Conservation (phyloP, 2,329 filamentous ascomycete genomes). For the Coniosporium uncinatum region DNA sequence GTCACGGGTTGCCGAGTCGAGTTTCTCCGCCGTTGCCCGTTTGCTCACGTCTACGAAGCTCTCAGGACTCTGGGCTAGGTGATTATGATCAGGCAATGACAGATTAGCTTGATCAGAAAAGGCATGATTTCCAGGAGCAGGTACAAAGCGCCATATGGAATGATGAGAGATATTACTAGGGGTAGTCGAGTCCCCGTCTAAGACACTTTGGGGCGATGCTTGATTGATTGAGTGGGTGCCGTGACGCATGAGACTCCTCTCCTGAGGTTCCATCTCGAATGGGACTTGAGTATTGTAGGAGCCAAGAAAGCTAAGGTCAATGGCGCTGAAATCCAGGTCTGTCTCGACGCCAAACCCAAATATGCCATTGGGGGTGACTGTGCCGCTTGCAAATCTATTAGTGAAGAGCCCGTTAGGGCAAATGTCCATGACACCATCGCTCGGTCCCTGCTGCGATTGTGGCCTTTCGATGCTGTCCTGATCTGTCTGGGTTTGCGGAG, state of each 20-base stretch:
- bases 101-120: constrained; percentile 26
- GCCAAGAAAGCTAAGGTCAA: constrained; percentile 37
- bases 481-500: neutral
- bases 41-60: constrained; percentile 24
- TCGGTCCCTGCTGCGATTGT: neutral
- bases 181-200: too few species aligned
- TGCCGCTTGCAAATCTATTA: too few species aligned
- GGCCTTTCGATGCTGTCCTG: neutral
- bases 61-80: too few species aligned
- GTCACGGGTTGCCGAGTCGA: constrained; percentile 42
- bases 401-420: too few species aligned
- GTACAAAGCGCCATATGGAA: too few species aligned
- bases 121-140: constrained; percentile 18
- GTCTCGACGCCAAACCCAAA: constrained; percentile 38
- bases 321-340: constrained; percentile 36
- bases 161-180: too few species aligned
- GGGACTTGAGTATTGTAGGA: constrained; percentile 37
- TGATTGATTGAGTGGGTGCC: too few species aligned
- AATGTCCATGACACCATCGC: constrained; percentile 6
- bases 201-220: too few species aligned
- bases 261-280: constrained; percentile 24
- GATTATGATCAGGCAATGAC: constrained; percentile 19
- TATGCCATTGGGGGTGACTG: constrained; percentile 35
- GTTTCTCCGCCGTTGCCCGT: constrained; percentile 31
- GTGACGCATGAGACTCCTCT: constrained; percentile 11